Evolutionary conservation across 2,329 filamentous ascomycete genomes (phyloP), one percentile per base, ranked within the genome.

Genomic region (Akanthomyces uredinophilus): DNA sequence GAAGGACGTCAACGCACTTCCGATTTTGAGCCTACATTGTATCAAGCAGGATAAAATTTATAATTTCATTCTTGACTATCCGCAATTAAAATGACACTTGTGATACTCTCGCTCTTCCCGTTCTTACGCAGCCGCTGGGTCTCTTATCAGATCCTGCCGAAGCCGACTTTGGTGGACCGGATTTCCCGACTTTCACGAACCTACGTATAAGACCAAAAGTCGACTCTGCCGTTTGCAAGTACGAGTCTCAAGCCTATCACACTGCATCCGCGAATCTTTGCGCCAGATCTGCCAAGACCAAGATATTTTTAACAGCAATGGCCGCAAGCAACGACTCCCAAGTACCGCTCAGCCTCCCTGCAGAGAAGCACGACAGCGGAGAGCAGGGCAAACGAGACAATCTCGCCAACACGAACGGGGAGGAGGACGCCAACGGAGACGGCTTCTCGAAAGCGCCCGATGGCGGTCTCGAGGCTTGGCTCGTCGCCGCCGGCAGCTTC

Each of bases 391-490:
- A 4, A 20, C 20, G 18, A 7, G 50, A 39, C n/a, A 39, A 41
- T 2, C 32, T 16, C 3, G 35, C 20, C 6, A 20, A 18, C 22
- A n/a, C 14, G 0, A 53, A 16, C 18, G 27, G 41, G 5, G 32
- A 37, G 7, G 7, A 53, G 5, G 32, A 37, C 32, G 7, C 7
- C 24, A 29, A 29, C 27, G 27, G 6, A 29, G 27, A 29, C 27
- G 27, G 27, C 27, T 29, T 29, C 2, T 53, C 51, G 35, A 53
- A 53, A 16, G 64, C 62, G 4, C 74, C 75, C 0, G 70, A 77
- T 52, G 71, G 74, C 16, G 73, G 76, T 32, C 13, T 74, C 27
- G 53, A 70, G 64, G 77, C 77, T 4, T 80, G 78, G 78, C 69
- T 78, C 0, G 76, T 75, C 4, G 77, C 75, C 0, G 63, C 68